A percentile compares a stretch with the other conserved stretches of the same genome.
phyloP scores from a whole-genome alignment of 148 eudicot species.

The Spergularia bocconei region DNA sequence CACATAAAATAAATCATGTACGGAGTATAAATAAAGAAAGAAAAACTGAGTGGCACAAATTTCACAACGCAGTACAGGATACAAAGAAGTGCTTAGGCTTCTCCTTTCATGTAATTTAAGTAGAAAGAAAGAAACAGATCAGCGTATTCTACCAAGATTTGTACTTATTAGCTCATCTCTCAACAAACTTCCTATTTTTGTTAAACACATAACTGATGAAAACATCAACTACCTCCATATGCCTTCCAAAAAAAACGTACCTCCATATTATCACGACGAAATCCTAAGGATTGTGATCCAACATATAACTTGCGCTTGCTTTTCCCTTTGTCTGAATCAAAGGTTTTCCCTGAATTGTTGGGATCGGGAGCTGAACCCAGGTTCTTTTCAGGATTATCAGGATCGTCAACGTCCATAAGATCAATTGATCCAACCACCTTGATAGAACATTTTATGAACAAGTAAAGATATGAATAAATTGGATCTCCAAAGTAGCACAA shows the following conservation, averaged over 20 bases:
- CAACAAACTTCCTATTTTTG: not conserved
- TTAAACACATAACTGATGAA: not conserved
- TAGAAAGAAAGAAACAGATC: not conserved
- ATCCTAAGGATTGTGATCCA: conserved; percentile 86
- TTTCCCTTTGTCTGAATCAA: conserved; percentile 60
- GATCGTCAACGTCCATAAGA: conserved; percentile 82
- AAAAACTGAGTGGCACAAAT: not conserved
- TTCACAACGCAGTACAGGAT: not conserved
- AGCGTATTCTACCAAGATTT: not conserved
- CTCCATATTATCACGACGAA: conserved; percentile 96
- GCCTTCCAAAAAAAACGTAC: conserved; percentile 28
- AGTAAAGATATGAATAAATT: not conserved
- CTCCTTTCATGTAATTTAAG: not conserved
- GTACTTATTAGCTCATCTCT: not conserved
- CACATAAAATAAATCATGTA: not conserved
- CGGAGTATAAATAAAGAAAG: no score
- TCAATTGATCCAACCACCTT: conserved; percentile 91
- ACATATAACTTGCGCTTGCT: conserved; percentile 80
- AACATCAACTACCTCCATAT: conserved; percentile 75
- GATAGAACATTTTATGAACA: conserved; percentile 10
- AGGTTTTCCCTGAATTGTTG: conserved; percentile 41
- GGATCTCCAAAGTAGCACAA: not conserved
- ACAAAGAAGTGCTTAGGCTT: not conserved
- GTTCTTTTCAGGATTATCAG: conserved; percentile 62
- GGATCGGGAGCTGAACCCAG: conserved; percentile 61